Conservation (phyloP, 192 early-diverging fungal genomes). For the Coemansia sp. region DNA sequence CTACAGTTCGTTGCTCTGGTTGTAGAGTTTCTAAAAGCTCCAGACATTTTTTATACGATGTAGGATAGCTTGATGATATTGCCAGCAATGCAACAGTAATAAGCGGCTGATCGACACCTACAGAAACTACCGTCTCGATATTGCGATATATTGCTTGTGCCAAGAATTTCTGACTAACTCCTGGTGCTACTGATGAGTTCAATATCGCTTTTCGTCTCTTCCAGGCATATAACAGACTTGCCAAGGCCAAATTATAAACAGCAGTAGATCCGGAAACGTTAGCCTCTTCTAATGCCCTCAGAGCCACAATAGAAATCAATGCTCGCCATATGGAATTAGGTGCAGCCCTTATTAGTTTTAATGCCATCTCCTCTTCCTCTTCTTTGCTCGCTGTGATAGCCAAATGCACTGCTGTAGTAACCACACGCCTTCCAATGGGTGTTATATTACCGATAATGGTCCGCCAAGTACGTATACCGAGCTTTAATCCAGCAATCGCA, state of each 20-base stretch:
- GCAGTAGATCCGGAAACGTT: neutral
- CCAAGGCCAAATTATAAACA: slow-evolving; percentile 7
- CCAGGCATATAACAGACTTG: slow-evolving; percentile 13
- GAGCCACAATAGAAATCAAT: slow-evolving; percentile 15
- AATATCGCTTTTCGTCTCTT: neutral
- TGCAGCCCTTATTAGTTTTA: slow-evolving; percentile 12
- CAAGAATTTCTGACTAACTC: neutral
- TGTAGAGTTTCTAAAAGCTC: slow-evolving; percentile 8
- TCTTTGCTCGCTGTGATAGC: slow-evolving; percentile 3
- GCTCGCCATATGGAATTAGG: slow-evolving; percentile 4
- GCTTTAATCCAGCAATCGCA: neutral
- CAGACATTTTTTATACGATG: slow-evolving; percentile 16
- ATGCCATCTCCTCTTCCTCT: neutral
- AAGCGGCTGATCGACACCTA: slow-evolving; percentile 3
- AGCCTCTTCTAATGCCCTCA: slow-evolving; percentile 7
- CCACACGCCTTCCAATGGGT: neutral
- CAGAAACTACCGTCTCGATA: slow-evolving; percentile 6
- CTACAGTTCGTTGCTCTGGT: neutral
- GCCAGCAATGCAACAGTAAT: slow-evolving; percentile 10
- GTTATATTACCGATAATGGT: slow-evolving; percentile 16
- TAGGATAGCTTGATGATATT: slow-evolving; percentile 16
- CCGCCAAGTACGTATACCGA: slow-evolving; percentile 5
- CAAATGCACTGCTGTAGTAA: slow-evolving; percentile 13
- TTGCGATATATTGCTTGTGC: slow-evolving; percentile 10
- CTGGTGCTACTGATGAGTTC: neutral